A percentile compares a stretch with the other conserved stretches of the same genome.
Evolutionary conservation across 2,329 filamentous ascomycete genomes (phyloP).

Genomic region (Leptographium radiaticola): DNA sequence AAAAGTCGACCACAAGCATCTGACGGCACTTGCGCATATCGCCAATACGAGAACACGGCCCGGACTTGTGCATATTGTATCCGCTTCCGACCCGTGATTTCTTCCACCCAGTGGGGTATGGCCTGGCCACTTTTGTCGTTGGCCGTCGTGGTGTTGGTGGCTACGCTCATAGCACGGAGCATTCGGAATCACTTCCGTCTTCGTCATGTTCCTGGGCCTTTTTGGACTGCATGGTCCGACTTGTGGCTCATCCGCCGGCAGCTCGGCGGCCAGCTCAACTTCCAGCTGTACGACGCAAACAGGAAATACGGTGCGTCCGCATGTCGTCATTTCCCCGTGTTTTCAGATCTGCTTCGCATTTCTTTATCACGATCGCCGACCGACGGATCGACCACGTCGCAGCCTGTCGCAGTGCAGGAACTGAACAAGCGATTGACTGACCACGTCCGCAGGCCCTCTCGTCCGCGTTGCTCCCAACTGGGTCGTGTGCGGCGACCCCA

Average conservation of each 20-base stretch:
- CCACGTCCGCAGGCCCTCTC: constrained; percentile 13
- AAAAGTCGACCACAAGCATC: too few relatives aligned
- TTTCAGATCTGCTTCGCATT: too few relatives aligned
- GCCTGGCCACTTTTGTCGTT: neutral
- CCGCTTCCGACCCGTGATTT: too few relatives aligned
- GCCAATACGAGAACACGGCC: too few relatives aligned
- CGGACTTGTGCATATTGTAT: too few relatives aligned
- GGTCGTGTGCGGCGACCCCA: constrained; percentile 17
- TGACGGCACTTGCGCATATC: too few relatives aligned
- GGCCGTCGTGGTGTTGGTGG: neutral
- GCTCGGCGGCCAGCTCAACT: constrained; percentile 14
- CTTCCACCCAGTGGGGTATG: neutral
- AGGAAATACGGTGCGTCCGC: constrained; percentile 12
- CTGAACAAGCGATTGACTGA: too few relatives aligned
- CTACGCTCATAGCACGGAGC: neutral
- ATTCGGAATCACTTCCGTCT: constrained; percentile 8
- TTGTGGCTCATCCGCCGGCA: constrained; percentile 19
- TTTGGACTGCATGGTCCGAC: constrained; percentile 16
- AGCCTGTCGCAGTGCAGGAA: too few relatives aligned
- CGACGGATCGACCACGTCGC: too few relatives aligned
- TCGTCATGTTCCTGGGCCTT: constrained; percentile 17
- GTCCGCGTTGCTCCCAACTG: constrained; percentile 17
- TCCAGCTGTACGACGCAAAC: constrained; percentile 13
- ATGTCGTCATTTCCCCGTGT: too few relatives aligned
- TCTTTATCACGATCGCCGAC: too few relatives aligned